A percentile compares a stretch with the other conserved stretches of the same genome.
Conservation (phyloP, 73 alveolate genomes). For the Symbiodinium natans region DNA sequence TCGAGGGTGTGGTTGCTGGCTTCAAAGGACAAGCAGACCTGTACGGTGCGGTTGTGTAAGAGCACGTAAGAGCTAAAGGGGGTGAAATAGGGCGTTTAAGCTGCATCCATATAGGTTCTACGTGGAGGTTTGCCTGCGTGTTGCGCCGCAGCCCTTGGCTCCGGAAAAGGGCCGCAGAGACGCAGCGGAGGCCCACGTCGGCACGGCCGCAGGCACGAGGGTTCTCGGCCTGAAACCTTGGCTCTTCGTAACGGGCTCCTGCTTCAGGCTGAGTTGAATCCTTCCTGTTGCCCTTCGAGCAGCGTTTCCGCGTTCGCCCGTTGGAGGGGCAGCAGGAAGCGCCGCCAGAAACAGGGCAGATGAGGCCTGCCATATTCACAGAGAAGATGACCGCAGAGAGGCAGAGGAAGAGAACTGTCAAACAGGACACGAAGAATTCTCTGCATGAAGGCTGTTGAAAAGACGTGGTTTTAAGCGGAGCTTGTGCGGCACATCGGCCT, state of each 20-base stretch:
- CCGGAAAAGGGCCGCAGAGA: constrained; percentile 70
- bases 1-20: constrained; percentile 72
- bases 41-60: background rate
- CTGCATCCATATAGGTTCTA: too few relatives aligned
- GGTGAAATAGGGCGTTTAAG: too few relatives aligned
- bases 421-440: background rate
- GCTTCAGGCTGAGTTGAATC: too few relatives aligned
- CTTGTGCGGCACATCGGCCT: constrained; percentile 17
- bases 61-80: too few relatives aligned
- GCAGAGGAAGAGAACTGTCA: background rate
- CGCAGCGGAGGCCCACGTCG: constrained; percentile 84
- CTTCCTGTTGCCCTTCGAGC: background rate
- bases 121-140: constrained; percentile 94
- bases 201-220: constrained; percentile 76
- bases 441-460: background rate
- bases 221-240: constrained; percentile 41
- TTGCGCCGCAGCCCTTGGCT: constrained; percentile 87
- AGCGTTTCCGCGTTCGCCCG: constrained; percentile 56
- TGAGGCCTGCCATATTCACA: constrained; percentile 46
- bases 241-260: too few relatives aligned
- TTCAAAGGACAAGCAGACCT: constrained; percentile 85
- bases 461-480: too few relatives aligned
- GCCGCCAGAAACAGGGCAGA: constrained; percentile 76
- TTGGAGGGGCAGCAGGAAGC: constrained; percentile 58
- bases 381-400: background rate